A percentile compares a stretch with the other conserved stretches of the same genome.
phyloP scores from a whole-genome alignment of 2,329 filamentous ascomycete genomes.

The Cladosporium sp. region DNA sequence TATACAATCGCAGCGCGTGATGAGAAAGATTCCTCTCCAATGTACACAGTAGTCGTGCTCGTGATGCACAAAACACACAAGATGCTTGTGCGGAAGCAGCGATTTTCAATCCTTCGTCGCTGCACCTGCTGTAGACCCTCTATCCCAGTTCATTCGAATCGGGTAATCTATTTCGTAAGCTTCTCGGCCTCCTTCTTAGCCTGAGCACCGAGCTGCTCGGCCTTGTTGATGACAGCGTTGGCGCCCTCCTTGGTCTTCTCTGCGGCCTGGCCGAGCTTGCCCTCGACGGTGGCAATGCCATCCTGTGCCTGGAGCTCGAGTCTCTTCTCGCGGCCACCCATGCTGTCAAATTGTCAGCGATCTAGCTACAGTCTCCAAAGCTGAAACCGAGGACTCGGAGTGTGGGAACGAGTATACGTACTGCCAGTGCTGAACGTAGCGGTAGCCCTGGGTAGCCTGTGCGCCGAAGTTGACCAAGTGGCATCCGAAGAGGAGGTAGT shows the following conservation, averaged over 20 bases:
- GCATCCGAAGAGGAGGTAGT: constrained; percentile 69
- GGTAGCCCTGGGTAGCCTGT: constrained; percentile 62
- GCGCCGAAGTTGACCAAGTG: constrained; percentile 65
- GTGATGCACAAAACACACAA: constrained; percentile 1
- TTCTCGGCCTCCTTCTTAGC: constrained; percentile 30
- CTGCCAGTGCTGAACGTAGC: constrained; percentile 63
- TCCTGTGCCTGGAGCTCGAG: constrained; percentile 42
- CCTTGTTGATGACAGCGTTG: constrained; percentile 28
- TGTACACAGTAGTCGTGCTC: constrained; percentile 4
- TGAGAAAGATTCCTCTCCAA: not conserved
- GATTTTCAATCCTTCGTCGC: not conserved
- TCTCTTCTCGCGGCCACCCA: constrained; percentile 47
- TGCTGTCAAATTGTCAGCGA: constrained; percentile 16
- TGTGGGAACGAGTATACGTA: constrained; percentile 25
- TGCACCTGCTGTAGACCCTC: not conserved
- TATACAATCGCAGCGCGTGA: constrained; percentile 10
- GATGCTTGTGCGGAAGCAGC: not conserved
- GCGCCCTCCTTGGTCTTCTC: constrained; percentile 32
- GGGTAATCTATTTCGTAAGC: constrained; percentile 23
- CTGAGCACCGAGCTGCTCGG: constrained; percentile 25
- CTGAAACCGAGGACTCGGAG: not conserved
- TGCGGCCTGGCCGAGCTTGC: constrained; percentile 32
- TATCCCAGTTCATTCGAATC: not conserved
- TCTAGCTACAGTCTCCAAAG: not conserved
- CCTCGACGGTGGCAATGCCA: constrained; percentile 31